Conservation (phyloP, 2,329 filamentous ascomycete genomes). For the Ophiostoma pallidulum region DNA sequence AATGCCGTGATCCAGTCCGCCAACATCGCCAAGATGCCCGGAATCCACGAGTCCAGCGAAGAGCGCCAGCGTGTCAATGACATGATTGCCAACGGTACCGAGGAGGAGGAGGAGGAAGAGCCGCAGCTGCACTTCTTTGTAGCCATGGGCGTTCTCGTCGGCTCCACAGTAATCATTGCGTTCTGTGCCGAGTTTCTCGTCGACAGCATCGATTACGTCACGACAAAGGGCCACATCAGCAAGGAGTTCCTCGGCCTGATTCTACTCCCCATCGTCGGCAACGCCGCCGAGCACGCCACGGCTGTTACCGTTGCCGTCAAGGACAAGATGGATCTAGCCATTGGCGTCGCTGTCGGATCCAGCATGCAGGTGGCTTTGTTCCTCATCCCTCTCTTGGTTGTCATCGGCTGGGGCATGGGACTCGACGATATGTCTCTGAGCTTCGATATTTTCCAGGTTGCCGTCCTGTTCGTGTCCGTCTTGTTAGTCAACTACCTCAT, state of each 20-base stretch:
- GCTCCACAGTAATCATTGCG: conserved; percentile 70
- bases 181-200: conserved; percentile 71
- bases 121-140: conserved; percentile 65
- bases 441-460: conserved; percentile 84
- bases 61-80: conserved; percentile 19
- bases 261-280: conserved; percentile 68
- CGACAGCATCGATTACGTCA: conserved; percentile 58
- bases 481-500: conserved; percentile 83
- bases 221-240: conserved; percentile 47
- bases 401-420: conserved; percentile 69
- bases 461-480: conserved; percentile 73
- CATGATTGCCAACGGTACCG: conserved; percentile 22
- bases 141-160: conserved; percentile 59
- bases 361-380: conserved; percentile 76
- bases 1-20: conserved; percentile 33
- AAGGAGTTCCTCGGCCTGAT: conserved; percentile 69
- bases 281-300: conserved; percentile 71
- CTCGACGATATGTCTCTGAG: conserved; percentile 67
- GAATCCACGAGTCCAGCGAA: conserved; percentile 22
- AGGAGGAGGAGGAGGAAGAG: conserved; percentile 63
- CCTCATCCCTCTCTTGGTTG: conserved; percentile 65
- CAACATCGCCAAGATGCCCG: conserved; percentile 27
- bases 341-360: conserved; percentile 69
- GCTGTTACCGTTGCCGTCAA: conserved; percentile 71
- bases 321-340: conserved; percentile 78